Evolutionary conservation across 768 basidiomycete genomes (phyloP).

Genomic region (Russula compacta): DNA sequence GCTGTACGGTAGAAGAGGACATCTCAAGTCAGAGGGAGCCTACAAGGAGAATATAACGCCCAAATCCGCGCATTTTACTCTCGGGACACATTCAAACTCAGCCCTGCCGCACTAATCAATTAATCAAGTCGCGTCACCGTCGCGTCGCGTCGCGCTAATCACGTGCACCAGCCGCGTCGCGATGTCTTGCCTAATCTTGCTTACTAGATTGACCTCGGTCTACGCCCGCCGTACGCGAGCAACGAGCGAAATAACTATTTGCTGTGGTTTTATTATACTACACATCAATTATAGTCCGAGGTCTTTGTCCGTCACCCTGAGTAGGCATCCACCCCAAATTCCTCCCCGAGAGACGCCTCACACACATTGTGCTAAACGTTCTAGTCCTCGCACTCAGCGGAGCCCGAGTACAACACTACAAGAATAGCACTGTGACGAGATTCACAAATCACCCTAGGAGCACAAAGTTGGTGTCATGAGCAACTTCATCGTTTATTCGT

Average conservation of each 20-base stretch:
- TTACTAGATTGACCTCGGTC: background rate
- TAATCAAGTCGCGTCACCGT: constrained; percentile 9
- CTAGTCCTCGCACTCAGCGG: no score
- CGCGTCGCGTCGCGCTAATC: constrained; percentile 23
- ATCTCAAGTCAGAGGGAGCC: constrained; percentile 9
- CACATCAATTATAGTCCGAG: background rate
- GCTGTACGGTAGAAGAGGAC: constrained; percentile 14
- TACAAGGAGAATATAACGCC: background rate
- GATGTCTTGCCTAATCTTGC: constrained; percentile 5
- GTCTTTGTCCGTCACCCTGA: no score
- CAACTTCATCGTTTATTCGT: background rate
- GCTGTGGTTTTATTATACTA: background rate
- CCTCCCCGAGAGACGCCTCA: no score
- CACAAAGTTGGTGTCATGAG: background rate
- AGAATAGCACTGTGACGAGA: background rate
- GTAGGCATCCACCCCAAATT: no score
- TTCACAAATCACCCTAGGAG: background rate
- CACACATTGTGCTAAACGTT: no score
- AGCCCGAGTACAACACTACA: background rate
- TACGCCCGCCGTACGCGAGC: no score
- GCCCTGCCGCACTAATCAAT: constrained; percentile 21
- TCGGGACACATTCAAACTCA: constrained; percentile 23
- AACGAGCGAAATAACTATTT: no score
- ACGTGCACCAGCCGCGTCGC: constrained; percentile 9
- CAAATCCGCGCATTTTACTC: constrained; percentile 18